These are phyloP conservation scores for Prosopis cineraria DNA, from an alignment of 306 rosid species.

Conservation along the genomic window DNA sequence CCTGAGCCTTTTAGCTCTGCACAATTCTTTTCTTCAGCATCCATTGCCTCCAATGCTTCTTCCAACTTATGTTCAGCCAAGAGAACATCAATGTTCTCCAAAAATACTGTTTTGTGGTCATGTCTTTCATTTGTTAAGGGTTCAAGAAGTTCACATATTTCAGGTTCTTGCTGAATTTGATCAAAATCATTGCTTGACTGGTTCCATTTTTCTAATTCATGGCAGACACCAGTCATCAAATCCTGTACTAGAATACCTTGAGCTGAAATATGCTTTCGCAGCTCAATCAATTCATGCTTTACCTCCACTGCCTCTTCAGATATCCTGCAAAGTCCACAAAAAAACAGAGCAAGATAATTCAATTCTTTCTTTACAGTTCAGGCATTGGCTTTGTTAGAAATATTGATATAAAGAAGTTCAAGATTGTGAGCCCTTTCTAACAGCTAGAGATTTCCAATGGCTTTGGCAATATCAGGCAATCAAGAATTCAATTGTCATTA, in stretches of 20 bases:
- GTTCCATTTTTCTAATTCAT: constrained; percentile 82
- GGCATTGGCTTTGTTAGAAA: constrained; percentile 9
- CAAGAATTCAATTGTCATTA: not conserved
- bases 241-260: constrained; percentile 95
- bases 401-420: constrained; percentile 21
- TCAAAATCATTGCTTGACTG: constrained; percentile 44
- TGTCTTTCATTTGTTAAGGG: constrained; percentile 49
- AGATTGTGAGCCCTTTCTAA: not conserved
- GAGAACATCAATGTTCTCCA: constrained; percentile 79
- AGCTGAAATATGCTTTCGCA: constrained; percentile 82
- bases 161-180: constrained; percentile 51
- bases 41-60: constrained; percentile 90
- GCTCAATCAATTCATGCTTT: constrained; percentile 87
- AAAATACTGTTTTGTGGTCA: constrained; percentile 49
- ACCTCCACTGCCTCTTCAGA: constrained; percentile 97
- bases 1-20: constrained; percentile 63
- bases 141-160: constrained; percentile 56
- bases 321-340: constrained; percentile 59
- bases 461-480: not conserved
- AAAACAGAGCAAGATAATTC: constrained; percentile 15
- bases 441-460: constrained; percentile 22
- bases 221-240: constrained; percentile 92
- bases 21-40: constrained; percentile 75
- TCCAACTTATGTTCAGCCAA: constrained; percentile 87
- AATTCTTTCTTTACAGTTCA: constrained; percentile 19